Conservation (phyloP, 352 stramenopile species). For the Phytophthora aleatoria region DNA sequence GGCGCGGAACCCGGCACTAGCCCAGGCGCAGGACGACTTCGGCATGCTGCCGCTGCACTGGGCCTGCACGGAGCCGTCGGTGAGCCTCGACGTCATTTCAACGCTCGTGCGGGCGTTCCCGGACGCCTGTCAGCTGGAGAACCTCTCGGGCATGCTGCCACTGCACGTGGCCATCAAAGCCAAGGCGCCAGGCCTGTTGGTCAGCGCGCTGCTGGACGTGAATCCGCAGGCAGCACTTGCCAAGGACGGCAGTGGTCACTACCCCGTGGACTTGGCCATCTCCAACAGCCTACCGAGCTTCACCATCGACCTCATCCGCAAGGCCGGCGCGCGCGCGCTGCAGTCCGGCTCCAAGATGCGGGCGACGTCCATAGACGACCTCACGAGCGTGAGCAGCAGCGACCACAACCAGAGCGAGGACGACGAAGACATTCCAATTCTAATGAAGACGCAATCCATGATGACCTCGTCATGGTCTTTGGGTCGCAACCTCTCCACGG, state of each 20-base stretch:
- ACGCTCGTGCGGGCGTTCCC: conserved; percentile 60
- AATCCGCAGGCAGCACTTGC: conserved; percentile 50
- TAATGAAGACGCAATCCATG: conserved; percentile 60
- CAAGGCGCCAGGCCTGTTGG: conserved; percentile 62
- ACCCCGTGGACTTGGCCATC: conserved; percentile 70
- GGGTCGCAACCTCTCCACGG: conserved; percentile 38
- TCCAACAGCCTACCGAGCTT: conserved; percentile 66
- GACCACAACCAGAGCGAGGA: conserved; percentile 33
- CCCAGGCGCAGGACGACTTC: conserved; percentile 78
- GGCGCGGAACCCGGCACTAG: conserved; percentile 39
- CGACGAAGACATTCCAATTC: conserved; percentile 34
- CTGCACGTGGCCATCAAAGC: conserved; percentile 82
- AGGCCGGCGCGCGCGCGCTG: conserved; percentile 50
- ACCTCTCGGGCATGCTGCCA: conserved; percentile 79
- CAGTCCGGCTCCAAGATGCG: conserved; percentile 38
- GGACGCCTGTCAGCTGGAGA: conserved; percentile 59
- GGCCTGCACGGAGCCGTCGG: conserved; percentile 68
- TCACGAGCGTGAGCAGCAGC: conserved; percentile 29
- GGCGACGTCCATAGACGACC: conserved; percentile 42
- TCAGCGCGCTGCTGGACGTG: conserved; percentile 58
- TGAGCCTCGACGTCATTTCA: conserved; percentile 54
- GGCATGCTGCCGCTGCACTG: conserved; percentile 87
- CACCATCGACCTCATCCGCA: conserved; percentile 73
- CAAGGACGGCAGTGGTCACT: conserved; percentile 59
- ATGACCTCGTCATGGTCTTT: conserved; percentile 46